Base-by-base conservation (phyloP, 2,329 filamentous ascomycete genomes). In the Capronia coronata region DNA sequence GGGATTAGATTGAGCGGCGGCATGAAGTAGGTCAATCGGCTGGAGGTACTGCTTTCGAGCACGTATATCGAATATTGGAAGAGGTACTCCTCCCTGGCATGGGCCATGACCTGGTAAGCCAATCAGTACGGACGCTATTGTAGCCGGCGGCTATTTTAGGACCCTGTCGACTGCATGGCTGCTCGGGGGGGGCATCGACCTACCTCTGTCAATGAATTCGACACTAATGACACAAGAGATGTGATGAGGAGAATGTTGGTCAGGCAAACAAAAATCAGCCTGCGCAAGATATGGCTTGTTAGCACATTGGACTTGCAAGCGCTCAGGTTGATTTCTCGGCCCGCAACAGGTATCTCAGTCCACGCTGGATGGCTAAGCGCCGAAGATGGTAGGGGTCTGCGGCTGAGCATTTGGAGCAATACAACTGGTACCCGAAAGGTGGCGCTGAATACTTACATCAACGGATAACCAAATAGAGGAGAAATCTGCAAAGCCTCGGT, bases 181-280 rank as follows among this genome's bases (percentile, higher is more conserved):
- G 23, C 25, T 19, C 40, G 9, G 22, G 41, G 25, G 10, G 5
- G 5, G 37, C n/a, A 19, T 32, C 21, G 21, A 61, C 69, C 65
- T 69, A 73, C 77, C 71, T 75, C 78, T 60, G 71, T 74, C 48
- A 81, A 64, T 51, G 74, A 78, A 65, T 80, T 78, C 35, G 75
- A 77, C 61, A 81, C 69, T 51, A 80, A 67, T 52, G 74, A 77
- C 54, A 80, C 78, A 56, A 80, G 64, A 23, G 76, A 79, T 25
- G 78, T 80, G 51, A 82, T 74, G 49, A 82, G 68, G 14, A 82
- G 66, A 42, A 82, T 76, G 57, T 81, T 81, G 44, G 77, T 82
- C 66, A 82, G 67, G 48, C 73, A 75, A 35, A 81, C 73, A 54
- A 82, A 82, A 48, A 80, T 68, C 46, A 82, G 67, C 76, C 69